These are phyloP conservation scores for Aspergillus sp. DNA, from an alignment of 2,329 filamentous ascomycete species.

Conservation along the genomic window DNA sequence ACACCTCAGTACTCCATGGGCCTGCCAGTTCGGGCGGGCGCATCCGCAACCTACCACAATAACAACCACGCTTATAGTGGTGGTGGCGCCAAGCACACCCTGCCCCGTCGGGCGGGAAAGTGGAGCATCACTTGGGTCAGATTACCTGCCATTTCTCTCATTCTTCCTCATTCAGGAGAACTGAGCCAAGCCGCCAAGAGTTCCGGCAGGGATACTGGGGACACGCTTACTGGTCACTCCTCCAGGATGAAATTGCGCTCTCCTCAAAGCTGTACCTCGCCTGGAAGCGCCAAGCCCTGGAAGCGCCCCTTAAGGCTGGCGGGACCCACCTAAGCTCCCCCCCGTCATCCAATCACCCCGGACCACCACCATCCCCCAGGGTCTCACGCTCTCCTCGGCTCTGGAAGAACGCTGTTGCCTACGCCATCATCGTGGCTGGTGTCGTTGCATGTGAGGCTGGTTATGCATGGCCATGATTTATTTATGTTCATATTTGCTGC, in stretches of 20 bases:
- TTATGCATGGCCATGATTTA: too few relatives aligned
- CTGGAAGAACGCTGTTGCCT: too few relatives aligned
- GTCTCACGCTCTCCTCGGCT: too few relatives aligned
- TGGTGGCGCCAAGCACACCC: background rate
- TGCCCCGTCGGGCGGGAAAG: background rate
- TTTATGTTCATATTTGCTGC: too few relatives aligned
- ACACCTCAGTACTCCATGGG: background rate
- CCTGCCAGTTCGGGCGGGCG: background rate
- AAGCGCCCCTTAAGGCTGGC: background rate
- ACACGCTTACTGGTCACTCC: background rate
- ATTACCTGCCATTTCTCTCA: background rate
- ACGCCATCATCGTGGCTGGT: too few relatives aligned
- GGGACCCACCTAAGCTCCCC: background rate
- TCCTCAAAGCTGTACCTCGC: too few relatives aligned
- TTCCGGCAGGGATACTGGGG: background rate
- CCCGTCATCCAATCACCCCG: background rate
- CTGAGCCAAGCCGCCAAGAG: background rate
- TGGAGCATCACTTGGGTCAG: background rate
- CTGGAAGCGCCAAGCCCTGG: background rate
- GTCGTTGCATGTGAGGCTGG: too few relatives aligned
- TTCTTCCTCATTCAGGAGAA: too few relatives aligned
- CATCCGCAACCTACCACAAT: background rate
- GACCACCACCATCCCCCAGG: background rate
- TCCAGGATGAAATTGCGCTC: background rate
- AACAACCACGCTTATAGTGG: background rate